These are phyloP conservation scores for Gossypium davidsonii DNA, from an alignment of 441 rosid species.

Conservation along the genomic window DNA sequence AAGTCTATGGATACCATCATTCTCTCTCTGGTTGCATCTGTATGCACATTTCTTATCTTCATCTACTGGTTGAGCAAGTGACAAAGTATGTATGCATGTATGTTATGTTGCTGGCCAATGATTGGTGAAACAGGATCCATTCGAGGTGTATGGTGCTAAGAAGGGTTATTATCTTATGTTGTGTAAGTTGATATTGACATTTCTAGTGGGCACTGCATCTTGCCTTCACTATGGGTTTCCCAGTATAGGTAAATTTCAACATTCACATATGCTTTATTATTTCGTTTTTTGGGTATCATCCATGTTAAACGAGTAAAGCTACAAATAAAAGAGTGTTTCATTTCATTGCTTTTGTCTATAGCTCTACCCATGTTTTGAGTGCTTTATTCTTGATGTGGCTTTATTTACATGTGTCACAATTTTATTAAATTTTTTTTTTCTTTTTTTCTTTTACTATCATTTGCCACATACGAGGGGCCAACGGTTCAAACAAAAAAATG, in stretches of 20 bases:
- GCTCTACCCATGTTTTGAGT: background rate
- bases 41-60: slow-evolving; percentile 85
- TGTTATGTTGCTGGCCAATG: background rate
- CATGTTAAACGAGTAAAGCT: background rate
- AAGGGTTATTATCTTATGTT: slow-evolving; percentile 16
- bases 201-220: slow-evolving; percentile 13
- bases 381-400: too few relatives aligned
- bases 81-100: slow-evolving; percentile 13
- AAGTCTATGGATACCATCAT: slow-evolving; percentile 90
- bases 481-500: too few relatives aligned
- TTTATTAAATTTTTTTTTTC: too few relatives aligned
- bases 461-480: too few relatives aligned
- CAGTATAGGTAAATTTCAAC: slow-evolving; percentile 3
- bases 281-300: background rate
- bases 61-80: slow-evolving; percentile 90
- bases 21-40: slow-evolving; percentile 89
- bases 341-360: background rate
- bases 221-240: slow-evolving; percentile 6
- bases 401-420: too few relatives aligned
- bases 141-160: background rate
- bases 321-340: background rate
- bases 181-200: slow-evolving; percentile 16
- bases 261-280: background rate
- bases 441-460: too few relatives aligned
- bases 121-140: slow-evolving; percentile 12